These are phyloP conservation scores for Oryza rufipogon DNA, from an alignment of 176 grass and related monocot species.

Conservation along the genomic window DNA sequence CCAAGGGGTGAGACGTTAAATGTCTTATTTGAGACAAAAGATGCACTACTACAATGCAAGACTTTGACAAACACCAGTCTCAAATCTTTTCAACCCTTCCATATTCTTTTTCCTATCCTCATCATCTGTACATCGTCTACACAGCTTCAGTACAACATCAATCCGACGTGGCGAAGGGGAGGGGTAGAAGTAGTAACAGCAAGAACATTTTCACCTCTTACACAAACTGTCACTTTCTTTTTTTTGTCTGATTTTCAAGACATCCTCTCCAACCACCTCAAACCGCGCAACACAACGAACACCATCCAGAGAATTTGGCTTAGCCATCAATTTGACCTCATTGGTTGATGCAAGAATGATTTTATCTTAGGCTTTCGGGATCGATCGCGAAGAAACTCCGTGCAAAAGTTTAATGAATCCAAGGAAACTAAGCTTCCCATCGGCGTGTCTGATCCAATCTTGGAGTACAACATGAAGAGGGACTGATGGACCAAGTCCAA, in stretches of 20 bases:
- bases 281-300: neutral
- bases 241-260: neutral
- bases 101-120: constrained; percentile 61
- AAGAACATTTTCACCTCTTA: constrained; percentile 31
- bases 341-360: constrained; percentile 39
- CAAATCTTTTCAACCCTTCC: constrained; percentile 48
- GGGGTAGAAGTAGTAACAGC: constrained; percentile 26
- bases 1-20: constrained; percentile 11
- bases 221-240: constrained; percentile 14
- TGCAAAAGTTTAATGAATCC: constrained; percentile 99
- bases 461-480: constrained; percentile 97
- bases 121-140: constrained; percentile 76
- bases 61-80: constrained; percentile 36
- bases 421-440: constrained; percentile 96
- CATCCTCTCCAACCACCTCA: constrained; percentile 32
- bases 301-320: constrained; percentile 45
- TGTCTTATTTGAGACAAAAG: constrained; percentile 14
- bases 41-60: constrained; percentile 19
- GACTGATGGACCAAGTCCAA: constrained; percentile 91
- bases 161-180: constrained; percentile 38
- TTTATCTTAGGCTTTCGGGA: constrained; percentile 64
- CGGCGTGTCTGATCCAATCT: constrained; percentile 92
- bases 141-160: constrained; percentile 60
- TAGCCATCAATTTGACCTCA: constrained; percentile 41
- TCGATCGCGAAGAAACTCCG: constrained; percentile 74